A percentile compares a stretch with the other conserved stretches of the same genome.
These are phyloP conservation scores for Rhizopus delemar DNA, from an alignment of 371 early-diverging fungal species.

Conservation along the genomic window DNA sequence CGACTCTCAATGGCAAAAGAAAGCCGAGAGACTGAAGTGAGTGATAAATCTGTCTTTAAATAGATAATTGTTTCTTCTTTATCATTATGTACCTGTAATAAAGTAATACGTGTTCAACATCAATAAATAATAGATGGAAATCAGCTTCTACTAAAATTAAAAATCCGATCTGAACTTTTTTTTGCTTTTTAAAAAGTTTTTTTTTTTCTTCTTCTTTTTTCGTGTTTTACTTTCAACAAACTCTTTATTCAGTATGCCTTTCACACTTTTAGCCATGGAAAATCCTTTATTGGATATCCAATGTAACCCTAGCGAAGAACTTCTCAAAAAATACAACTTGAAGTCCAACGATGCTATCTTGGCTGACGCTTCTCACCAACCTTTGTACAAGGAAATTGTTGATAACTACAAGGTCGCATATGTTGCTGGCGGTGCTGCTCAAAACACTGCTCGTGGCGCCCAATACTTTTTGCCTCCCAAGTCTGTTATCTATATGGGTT, in stretches of 20 bases:
- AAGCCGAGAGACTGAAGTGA: slow-evolving; percentile 54
- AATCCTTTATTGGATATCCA: slow-evolving; percentile 97
- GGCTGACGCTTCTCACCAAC: slow-evolving; percentile 84
- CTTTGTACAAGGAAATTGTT: slow-evolving; percentile 82
- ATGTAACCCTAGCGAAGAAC: slow-evolving; percentile 69
- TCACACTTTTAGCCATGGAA: slow-evolving; percentile 67
- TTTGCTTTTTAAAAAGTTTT: background rate
- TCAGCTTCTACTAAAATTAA: too few species aligned
- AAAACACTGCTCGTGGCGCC: slow-evolving; percentile 92
- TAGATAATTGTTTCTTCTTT: slow-evolving; percentile 21
- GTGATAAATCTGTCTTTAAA: slow-evolving; percentile 58
- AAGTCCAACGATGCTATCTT: slow-evolving; percentile 94
- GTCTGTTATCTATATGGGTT: slow-evolving; percentile 88
- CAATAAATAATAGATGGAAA: too few species aligned
- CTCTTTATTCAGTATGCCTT: slow-evolving; percentile 27
- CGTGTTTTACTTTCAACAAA: background rate
- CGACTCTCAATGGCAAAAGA: slow-evolving; percentile 53
- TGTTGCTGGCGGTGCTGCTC: slow-evolving; percentile 95
- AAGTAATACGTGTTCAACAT: too few species aligned
- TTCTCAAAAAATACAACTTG: slow-evolving; percentile 82
- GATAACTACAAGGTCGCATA: slow-evolving; percentile 72
- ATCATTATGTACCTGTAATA: too few species aligned
- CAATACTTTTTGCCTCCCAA: slow-evolving; percentile 87
- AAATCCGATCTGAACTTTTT: background rate
- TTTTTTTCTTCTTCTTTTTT: background rate